Evolutionary conservation across 2,329 filamentous ascomycete genomes (phyloP), one percentile per base, ranked within the genome.

Genomic region (Domatiomyces catenatus): DNA sequence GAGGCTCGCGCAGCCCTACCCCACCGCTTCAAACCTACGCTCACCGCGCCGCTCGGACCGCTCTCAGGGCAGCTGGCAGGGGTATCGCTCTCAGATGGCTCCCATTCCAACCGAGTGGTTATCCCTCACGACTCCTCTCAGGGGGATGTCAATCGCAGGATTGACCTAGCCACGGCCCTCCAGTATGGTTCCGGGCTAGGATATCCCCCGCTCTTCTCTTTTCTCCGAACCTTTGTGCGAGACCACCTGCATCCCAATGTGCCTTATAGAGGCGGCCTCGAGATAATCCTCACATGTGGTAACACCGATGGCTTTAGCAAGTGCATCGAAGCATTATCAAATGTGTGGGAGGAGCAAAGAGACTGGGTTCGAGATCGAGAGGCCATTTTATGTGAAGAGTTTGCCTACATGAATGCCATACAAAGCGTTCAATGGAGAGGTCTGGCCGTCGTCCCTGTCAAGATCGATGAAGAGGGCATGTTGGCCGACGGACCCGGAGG

Each of bases 151-250:
- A 60, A 77, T 26, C 77, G 76, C 61, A 85, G 83, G 69, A 85
- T 94, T 60, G 89, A 94, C 63, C 69, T 94, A 26, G 75, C 79
- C 48, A 84, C 84, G 0, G 87, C 87, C 2, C 72, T 95, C 48
- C 89, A 95, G 68, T 95, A 95, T 70, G 86, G 86, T 53, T 78
- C 76, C n/a, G 81, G 84, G 1, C 75, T 83, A 54, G 89, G 89
- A 46, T 90, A 93, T 59, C 85, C 85, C 1, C 80, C 87, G 0
- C 72, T 95, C 20, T 77, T 80, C 54, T 77, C 77, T 44, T 94
- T 89, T 68, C 67, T 95, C 50, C 80, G 84, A 54, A 77, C 89
- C 63, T 93, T 94, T 66, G 75, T 81, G 3, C 76, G 80, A 52
- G 74, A 89, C 50, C 75, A 85, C 59, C 71, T 94, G 48, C 86